Base-by-base conservation (phyloP, 306 rosid species). In the Lathyrus sativus region DNA sequence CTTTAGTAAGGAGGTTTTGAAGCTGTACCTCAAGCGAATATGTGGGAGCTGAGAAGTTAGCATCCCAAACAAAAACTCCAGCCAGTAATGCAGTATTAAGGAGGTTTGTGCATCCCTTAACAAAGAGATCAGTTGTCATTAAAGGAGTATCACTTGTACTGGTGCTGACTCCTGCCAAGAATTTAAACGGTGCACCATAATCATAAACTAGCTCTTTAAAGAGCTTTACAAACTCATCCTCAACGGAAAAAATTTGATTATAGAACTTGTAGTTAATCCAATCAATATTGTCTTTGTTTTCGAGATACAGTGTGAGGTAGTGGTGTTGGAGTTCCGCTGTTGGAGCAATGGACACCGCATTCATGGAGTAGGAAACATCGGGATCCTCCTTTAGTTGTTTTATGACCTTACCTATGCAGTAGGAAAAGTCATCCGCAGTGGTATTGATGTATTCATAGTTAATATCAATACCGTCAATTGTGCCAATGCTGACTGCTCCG, bases 401-500 rank as follows among this genome's bases (percentile, higher is more conserved):
- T 44, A 45, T 45, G 51, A 45, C 51, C 2, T 45, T 5, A 4
- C 51, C 18, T 11, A 45, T 45, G 51, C 18, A 5, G 38, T 33
- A 1, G 9, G 42, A 37, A 46, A 65, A 65, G 10, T 13, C 70
- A 7, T 4, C 4, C 0, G 2, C 28, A 17, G 3, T 7, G 56
- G 19, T 3, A 1, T 11, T 3, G 53, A 41, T 42, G 11, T 12
- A 1, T 1, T 41, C 38, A 22, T 62, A 62, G 38, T 62, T 4
- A 42, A 41, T 42, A 2, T 62, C 51, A 41, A 41, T 41, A 4
- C 68, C 37, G 24, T 62, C 53, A 22, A 19, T 39, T 1, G 9
- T 0, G 13, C 4, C 3, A 19, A 38, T 31, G 0, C 0, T 5
- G 6, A 0, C 8, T 1, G 8, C 1, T 1, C 4, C 29, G 3